Evolutionary conservation across 345 rosid species (phyloP).

Genomic region (Sonneratia alba): DNA sequence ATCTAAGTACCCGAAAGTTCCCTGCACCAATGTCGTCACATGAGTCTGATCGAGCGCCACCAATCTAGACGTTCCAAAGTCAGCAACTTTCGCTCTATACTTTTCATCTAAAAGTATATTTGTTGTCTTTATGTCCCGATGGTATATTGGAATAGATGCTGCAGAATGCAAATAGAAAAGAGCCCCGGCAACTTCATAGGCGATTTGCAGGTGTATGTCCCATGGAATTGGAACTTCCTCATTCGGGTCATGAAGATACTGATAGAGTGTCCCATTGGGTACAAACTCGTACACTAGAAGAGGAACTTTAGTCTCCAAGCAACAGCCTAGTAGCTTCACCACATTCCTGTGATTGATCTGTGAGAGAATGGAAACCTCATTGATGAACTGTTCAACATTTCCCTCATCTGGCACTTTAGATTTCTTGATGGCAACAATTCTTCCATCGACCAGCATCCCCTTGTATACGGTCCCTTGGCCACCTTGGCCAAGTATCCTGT

Average conservation of each 20-base stretch:
- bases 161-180: conserved; percentile 8
- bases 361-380: conserved; percentile 4
- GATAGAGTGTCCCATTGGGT: conserved; percentile 9
- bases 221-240: conserved; percentile 3
- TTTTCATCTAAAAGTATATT: conserved; percentile 4
- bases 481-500: conserved; percentile 7
- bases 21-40: conserved; percentile 6
- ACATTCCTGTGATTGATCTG: conserved; percentile 5
- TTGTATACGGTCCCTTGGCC: conserved; percentile 8
- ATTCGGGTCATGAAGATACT: conserved; percentile 4
- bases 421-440: conserved; percentile 6
- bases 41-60: not conserved
- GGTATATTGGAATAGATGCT: conserved; percentile 7
- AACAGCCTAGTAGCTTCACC: not conserved
- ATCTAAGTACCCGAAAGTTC: conserved; percentile 5
- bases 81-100: conserved; percentile 4
- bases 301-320: conserved; percentile 3
- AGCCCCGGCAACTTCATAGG: not conserved
- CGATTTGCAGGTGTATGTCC: conserved; percentile 11
- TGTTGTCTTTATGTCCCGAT: conserved; percentile 4
- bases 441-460: conserved; percentile 7
- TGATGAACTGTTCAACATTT: conserved; percentile 4
- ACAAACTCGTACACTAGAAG: conserved; percentile 15
- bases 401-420: not conserved
- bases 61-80: not conserved